Base-by-base conservation (phyloP, 2,329 filamentous ascomycete species). In the Fusarium sp. region DNA sequence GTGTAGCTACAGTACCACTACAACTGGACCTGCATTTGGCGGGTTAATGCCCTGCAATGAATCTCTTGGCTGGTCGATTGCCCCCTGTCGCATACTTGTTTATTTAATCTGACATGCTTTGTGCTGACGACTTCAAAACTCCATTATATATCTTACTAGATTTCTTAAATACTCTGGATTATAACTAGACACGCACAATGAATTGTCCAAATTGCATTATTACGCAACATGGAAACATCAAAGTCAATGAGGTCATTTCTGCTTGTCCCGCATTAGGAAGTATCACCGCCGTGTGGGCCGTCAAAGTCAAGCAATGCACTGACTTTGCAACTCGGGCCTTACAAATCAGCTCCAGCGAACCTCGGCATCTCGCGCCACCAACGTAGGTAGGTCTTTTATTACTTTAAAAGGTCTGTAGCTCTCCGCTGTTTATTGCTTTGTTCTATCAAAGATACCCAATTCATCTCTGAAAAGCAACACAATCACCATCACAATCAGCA, bases 241-340 rank as follows among this genome's bases (percentile, higher is more conserved):
- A 34, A 75, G 50, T 53, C 25, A 27, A 56, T 62, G 40, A 68
- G 34, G 44, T 69, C 50, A 69, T 65, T 44, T 25, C 25, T 31
- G 33, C 27, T 18, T 13, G 58, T 62, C 6, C 68, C 68, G 44
- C 68, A 66, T 70, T 20, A 16, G 68, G 68, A 68, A 68, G 44
- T 56, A 68, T 62, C 49, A 68, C 68, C 68, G 68, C 4, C 33
- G 9, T 49, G 68, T 70, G 68, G 68, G 67, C 23, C 67, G 9
- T 58, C 27, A 40, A 36, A 58, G 33, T 11, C 4, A 16, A 36
- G 25, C 54, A 61, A 58, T 42, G 46, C 50, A 38, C 61, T 70
- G 68, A 70, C 63, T 67, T 65, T 61, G 42, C 9, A 46, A 53
- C 29, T 20, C 29, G 23, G 25, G 25, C 33, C 57, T 59, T 62